Evolutionary conservation across 176 grass and related monocot species (phyloP).

Genomic region (Pontederia crassipes): DNA sequence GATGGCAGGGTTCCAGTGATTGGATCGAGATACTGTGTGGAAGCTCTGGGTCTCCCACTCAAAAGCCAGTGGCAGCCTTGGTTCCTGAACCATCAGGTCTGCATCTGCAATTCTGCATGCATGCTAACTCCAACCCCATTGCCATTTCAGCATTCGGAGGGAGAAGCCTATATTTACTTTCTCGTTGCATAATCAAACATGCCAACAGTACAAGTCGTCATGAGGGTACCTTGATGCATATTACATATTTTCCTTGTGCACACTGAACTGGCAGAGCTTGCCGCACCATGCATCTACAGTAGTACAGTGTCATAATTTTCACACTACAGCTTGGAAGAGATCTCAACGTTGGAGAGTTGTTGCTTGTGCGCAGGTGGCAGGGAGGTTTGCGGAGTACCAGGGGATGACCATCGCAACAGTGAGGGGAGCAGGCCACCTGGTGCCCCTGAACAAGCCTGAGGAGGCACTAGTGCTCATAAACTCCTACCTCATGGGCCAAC

Average conservation of each 20-base stretch:
- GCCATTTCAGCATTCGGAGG: neutral
- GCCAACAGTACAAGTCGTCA: no score
- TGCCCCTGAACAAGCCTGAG: constrained; percentile 68
- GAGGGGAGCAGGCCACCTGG: constrained; percentile 77
- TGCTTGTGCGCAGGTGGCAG: constrained; percentile 44
- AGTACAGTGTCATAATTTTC: neutral
- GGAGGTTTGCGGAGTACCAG: constrained; percentile 72
- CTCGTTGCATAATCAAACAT: no score
- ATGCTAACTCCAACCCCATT: neutral
- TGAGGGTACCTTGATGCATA: no score
- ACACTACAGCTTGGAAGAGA: neutral
- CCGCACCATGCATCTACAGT: no score
- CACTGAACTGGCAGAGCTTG: no score
- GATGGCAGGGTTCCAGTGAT: constrained; percentile 80
- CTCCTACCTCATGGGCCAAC: constrained; percentile 35
- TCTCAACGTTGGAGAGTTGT: neutral
- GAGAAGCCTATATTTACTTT: neutral
- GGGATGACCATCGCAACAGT: constrained; percentile 62
- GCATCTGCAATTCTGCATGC: neutral
- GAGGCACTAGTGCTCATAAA: constrained; percentile 55
- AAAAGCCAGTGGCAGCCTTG: constrained; percentile 57
- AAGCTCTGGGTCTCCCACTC: constrained; percentile 43
- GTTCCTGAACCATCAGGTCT: constrained; percentile 68
- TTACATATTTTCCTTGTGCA: no score
- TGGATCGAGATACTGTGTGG: constrained; percentile 60